Conservation (phyloP, 1,284 basidiomycete genomes). For the Trametes pubescens region DNA sequence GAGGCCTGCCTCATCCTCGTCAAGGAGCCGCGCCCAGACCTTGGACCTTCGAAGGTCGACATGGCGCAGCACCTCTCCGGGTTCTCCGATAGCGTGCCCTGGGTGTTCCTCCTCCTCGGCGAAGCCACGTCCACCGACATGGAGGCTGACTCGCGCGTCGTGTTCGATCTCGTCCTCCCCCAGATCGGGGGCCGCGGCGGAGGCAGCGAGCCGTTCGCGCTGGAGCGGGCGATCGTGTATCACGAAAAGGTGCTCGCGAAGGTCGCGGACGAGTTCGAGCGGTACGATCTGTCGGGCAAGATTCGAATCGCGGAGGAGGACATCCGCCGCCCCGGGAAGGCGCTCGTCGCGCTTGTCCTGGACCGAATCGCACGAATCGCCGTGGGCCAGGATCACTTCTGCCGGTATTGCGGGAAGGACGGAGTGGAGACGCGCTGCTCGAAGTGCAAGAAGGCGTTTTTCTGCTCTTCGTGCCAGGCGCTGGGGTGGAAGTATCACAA, state of each 20-base stretch:
- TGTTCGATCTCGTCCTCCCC: slow-evolving; percentile 33
- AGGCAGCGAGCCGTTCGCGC: slow-evolving; percentile 34
- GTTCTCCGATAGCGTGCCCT: slow-evolving; percentile 27
- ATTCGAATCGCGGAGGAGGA: slow-evolving; percentile 20
- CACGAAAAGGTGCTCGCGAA: slow-evolving; percentile 32
- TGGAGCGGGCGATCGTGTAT: slow-evolving; percentile 35
- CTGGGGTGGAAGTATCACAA: slow-evolving; percentile 38
- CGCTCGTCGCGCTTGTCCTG: slow-evolving; percentile 27
- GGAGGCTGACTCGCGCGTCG: slow-evolving; percentile 30
- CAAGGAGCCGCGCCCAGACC: slow-evolving; percentile 30
- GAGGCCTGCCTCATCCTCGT: slow-evolving; percentile 35
- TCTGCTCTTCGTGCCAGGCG: slow-evolving; percentile 30
- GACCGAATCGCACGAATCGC: slow-evolving; percentile 29
- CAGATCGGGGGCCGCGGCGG: slow-evolving; percentile 36
- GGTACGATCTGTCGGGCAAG: slow-evolving; percentile 29
- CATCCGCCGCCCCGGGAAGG: slow-evolving; percentile 28
- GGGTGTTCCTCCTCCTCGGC: slow-evolving; percentile 35
- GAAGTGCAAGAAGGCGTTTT: slow-evolving; percentile 33
- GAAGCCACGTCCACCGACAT: slow-evolving; percentile 25
- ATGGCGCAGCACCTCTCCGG: slow-evolving; percentile 33
- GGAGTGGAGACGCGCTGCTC: slow-evolving; percentile 33
- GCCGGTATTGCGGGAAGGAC: slow-evolving; percentile 35
- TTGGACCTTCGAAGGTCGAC: slow-evolving; percentile 24
- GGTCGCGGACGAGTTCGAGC: slow-evolving; percentile 30
- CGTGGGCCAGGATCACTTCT: slow-evolving; percentile 31